Base-by-base conservation (phyloP, 768 basidiomycete genomes). In the Pulveroboletus sp. region DNA sequence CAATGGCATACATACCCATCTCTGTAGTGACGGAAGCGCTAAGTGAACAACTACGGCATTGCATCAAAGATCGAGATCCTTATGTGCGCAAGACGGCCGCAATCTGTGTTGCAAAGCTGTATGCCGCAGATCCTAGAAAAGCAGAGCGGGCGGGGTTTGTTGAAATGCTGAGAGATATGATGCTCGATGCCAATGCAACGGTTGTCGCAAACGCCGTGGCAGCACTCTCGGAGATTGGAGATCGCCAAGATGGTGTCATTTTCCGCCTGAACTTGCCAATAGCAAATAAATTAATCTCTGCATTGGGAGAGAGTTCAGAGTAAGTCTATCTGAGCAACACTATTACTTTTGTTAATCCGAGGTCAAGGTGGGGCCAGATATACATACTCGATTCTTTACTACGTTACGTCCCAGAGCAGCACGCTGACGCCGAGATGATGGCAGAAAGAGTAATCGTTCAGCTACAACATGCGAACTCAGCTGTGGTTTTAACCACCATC, bases 61-160 rank as follows among this genome's bases (percentile, higher is more conserved):
- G 88, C 53, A 75, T 98, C 36, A 90, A 92, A 61, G 97, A 99
- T 66, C 78, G 84, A 14, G 95, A 99, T 67, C 94, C 97, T 17
- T 99, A 99, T 67, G 97, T 99, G 14, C 86, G 97, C 52, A 99
- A 99, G 74, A 99, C 97, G 5, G 94, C 95, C 17, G 94, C 95
- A 1, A 94, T 98, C 23, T 97, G 93, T 60, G 97, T 98, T 13
- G 94, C 92, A 14, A 99, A 99, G 68, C 74, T 98, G 17, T 98
- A 95, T 62, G 77, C 84, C 14, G 88, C 90, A 25, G 95, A 97
- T 64, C 84, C 87, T 24, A 77, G 87, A 51, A 81, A 85, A 59
- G 88, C 92, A 20, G 94, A 97, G 69, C 85, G 82, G 58, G 85
- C 85, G 43, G 91, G 90, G 6, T 98, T 97, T 62, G 90, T 98